phyloP scores from a whole-genome alignment of 495 filamentous ascomycete species.

The Hyaloscypha variabilis region DNA sequence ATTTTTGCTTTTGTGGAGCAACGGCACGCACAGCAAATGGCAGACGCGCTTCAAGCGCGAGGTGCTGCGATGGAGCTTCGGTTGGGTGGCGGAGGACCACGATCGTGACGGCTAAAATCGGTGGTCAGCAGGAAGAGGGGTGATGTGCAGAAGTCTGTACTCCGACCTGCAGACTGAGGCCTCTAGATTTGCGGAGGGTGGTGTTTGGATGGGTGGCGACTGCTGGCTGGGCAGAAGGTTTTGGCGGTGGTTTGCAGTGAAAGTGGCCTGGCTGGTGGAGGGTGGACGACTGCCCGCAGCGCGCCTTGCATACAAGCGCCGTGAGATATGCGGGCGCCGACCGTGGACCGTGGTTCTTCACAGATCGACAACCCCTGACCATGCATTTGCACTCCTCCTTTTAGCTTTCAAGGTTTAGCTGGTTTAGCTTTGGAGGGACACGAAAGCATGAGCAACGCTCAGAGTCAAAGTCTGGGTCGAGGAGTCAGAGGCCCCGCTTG shows the following conservation, averaged over 20 bases:
- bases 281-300: neutral
- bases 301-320: conserved; percentile 1
- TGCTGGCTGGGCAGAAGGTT: neutral
- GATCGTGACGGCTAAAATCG: conserved; percentile 4
- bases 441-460: no score
- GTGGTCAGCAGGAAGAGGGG: neutral
- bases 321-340: neutral
- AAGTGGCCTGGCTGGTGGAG: neutral
- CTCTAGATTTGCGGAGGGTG: neutral
- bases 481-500: neutral
- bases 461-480: no score
- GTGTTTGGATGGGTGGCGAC: neutral
- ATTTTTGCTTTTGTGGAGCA: neutral
- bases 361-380: neutral
- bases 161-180: neutral
- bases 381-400: neutral
- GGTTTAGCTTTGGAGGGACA: no score
- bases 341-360: neutral
- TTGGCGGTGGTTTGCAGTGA: neutral
- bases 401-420: neutral
- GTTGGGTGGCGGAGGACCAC: conserved; percentile 12
- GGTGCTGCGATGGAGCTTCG: conserved; percentile 1
- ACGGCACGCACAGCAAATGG: neutral
- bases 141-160: neutral
- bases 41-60: conserved; percentile 21